Conservation (phyloP, 148 eudicot species). For the Tetragonia tetragonoides region DNA sequence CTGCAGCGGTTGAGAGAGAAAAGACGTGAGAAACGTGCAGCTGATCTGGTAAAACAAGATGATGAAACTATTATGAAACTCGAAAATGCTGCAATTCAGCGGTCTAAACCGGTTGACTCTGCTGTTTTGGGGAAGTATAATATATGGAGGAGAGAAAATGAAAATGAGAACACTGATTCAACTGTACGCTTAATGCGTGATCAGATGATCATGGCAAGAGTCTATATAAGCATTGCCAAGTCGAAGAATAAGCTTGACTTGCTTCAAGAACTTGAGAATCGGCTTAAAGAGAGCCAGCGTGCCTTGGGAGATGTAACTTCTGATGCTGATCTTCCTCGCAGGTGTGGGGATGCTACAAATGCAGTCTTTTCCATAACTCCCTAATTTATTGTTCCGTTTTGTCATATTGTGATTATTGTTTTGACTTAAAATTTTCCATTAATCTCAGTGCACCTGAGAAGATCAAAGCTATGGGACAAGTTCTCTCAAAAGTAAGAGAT, state of each 20-base stretch:
- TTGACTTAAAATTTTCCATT: background rate
- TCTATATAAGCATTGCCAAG: slow-evolving; percentile 77
- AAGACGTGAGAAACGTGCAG: slow-evolving; percentile 78
- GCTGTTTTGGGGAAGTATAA: slow-evolving; percentile 93
- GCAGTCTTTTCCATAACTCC: background rate
- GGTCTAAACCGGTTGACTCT: slow-evolving; percentile 89
- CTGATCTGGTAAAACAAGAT: slow-evolving; percentile 72
- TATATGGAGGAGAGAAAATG: slow-evolving; percentile 89
- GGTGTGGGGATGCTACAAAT: slow-evolving; percentile 38
- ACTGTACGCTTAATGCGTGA: slow-evolving; percentile 87
- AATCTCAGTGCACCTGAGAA: slow-evolving; percentile 62
- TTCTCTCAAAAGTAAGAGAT: slow-evolving; percentile 68
- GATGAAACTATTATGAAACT: slow-evolving; percentile 79
- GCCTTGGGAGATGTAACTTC: slow-evolving; percentile 69
- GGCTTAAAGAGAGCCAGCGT: slow-evolving; percentile 92
- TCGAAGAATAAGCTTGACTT: slow-evolving; percentile 68
- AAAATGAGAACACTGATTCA: slow-evolving; percentile 82
- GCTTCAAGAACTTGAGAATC: slow-evolving; percentile 70
- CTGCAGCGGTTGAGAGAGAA: slow-evolving; percentile 75
- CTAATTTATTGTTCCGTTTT: background rate
- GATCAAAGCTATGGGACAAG: slow-evolving; percentile 72
- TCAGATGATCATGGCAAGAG: slow-evolving; percentile 93
- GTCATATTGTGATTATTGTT: background rate
- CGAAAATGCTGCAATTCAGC: slow-evolving; percentile 93
- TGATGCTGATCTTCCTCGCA: slow-evolving; percentile 76